These are phyloP conservation scores for Leptographium wingfieldii DNA, from an alignment of 2,329 filamentous ascomycete species.

Conservation along the genomic window DNA sequence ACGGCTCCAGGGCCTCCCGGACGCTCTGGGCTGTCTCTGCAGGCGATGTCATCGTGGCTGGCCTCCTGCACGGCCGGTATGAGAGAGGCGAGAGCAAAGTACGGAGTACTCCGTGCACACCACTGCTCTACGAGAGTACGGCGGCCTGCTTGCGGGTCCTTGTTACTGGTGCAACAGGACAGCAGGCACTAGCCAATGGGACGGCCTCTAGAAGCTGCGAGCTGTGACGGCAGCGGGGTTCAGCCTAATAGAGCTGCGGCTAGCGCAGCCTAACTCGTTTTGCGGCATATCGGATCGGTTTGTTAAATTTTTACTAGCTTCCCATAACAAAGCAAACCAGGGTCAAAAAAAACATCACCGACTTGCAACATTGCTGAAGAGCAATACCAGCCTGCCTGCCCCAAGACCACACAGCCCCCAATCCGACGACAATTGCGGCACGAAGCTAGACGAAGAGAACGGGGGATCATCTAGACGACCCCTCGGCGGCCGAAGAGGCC, in stretches of 20 bases:
- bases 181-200: slow-evolving; percentile 4
- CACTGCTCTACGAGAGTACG: no score
- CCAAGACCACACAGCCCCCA: neutral
- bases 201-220: neutral
- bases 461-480: neutral
- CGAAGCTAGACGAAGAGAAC: neutral
- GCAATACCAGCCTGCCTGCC: neutral
- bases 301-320: slow-evolving; percentile 4
- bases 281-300: neutral
- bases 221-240: neutral
- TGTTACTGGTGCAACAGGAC: slow-evolving; percentile 1
- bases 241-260: slow-evolving; percentile 3
- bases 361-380: neutral
- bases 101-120: neutral
- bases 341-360: neutral
- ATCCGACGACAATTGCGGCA: neutral
- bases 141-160: neutral
- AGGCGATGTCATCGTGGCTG: slow-evolving; percentile 2
- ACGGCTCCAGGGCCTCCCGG: slow-evolving; percentile 30
- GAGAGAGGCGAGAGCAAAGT: neutral
- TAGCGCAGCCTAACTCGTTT: slow-evolving; percentile 3
- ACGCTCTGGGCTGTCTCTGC: slow-evolving; percentile 8
- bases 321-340: neutral
- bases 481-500: neutral
- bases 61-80: neutral